Evolutionary conservation across 2,329 filamentous ascomycete species (phyloP), one percentile per base, ranked within the genome.

Genomic region (Sphaerulina populicola): DNA sequence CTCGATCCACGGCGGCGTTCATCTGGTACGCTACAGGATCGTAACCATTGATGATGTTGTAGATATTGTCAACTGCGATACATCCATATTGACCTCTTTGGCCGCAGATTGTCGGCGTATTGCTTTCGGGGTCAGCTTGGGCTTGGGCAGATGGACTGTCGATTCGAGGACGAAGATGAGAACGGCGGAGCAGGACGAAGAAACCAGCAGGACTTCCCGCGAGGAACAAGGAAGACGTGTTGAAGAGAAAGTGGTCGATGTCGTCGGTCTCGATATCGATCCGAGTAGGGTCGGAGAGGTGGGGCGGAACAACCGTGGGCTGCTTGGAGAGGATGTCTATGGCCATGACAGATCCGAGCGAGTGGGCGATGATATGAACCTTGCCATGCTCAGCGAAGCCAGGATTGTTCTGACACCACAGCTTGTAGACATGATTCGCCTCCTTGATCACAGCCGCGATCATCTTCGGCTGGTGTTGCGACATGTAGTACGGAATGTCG

Each of bases 401-500:
- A 0, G 88, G 86, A 57, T 98, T 97, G 65, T 97, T 96, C 42
- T 79, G 78, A 64, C 90, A 96, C 93, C 93, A 98, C 1, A 97
- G 77, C 14, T 86, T 81, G 66, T 95, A 97, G n/a, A 98, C 87
- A 4, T 91, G 81, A 64, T 98, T 98, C 6, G 93, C 91, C 71
- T 98, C 93, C 52, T 78, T 79, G 37, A 94, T 83, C 43, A 96
- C 82, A 1, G 93, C 90, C 39, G 83, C 78, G 45, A 95, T 86
- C 90, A 98, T 97, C 68, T 89, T 95, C 3, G 84, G 80, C 63
- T 97, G 95, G 70, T 97, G 91, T 53, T 94, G 86, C 0, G 91
- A 97, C 71, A 98, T 83, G 71, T 97, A 98, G 66, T 95, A 97
- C 0, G 93, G 93, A 44, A 98, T 91, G 66, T 98, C 93, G 44